Evolutionary conservation across 78 protist species (phyloP).

Genomic region (Dictyostelium intermedium): DNA sequence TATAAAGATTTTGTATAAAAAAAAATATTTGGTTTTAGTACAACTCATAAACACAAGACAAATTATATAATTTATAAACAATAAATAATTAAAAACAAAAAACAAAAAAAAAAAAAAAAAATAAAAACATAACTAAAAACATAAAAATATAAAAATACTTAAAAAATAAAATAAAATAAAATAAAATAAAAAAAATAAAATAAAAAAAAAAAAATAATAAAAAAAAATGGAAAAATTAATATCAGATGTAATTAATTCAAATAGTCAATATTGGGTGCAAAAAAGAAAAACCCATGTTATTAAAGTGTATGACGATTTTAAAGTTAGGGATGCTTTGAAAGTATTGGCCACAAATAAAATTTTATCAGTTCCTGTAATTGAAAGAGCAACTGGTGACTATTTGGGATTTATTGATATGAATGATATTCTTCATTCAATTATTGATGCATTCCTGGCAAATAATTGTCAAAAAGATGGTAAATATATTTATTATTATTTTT

Average conservation of each 20-base stretch:
- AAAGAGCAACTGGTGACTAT: constrained; percentile 20
- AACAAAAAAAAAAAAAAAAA: neutral
- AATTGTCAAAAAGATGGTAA: neutral
- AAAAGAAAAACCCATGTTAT: constrained; percentile 8
- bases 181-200: neutral
- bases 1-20: no score
- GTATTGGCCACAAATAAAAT: constrained; percentile 1
- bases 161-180: neutral
- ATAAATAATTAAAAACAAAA: neutral
- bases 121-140: neutral
- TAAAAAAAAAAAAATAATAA: neutral
- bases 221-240: neutral
- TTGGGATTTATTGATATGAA: constrained; percentile 64
- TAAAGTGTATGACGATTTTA: neutral
- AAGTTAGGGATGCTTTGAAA: constrained; percentile 9
- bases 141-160: neutral
- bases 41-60: neutral
- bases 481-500: neutral
- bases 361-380: constrained; percentile 46
- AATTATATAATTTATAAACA: neutral
- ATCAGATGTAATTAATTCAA: constrained; percentile 9
- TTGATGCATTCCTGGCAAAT: neutral
- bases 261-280: neutral
- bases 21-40: neutral
- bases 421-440: constrained; percentile 26